Percentiles rank a stretch among this genome's conserved stretches.
These are phyloP conservation scores for Populus hybrid DNA, from an alignment of 441 rosid species.

Conservation along the genomic window DNA sequence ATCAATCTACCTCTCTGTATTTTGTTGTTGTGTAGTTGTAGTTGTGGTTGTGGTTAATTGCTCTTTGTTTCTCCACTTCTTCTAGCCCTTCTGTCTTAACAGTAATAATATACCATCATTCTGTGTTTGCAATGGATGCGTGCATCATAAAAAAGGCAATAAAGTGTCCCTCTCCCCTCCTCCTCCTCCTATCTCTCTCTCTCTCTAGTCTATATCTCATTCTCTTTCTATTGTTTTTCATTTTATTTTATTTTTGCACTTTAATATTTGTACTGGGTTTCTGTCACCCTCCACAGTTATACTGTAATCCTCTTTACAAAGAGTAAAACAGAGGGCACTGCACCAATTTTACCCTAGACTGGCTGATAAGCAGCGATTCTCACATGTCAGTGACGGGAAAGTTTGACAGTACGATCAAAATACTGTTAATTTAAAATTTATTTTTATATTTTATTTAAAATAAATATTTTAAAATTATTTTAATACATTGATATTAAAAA, in stretches of 20 bases:
- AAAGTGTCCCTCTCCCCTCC: conserved; percentile 23
- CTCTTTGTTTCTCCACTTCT: conserved; percentile 7
- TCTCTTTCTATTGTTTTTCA: conserved; percentile 5
- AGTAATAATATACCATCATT: conserved; percentile 27
- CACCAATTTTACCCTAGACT: too few species aligned
- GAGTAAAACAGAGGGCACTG: too few species aligned
- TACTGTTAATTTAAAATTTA: too few species aligned
- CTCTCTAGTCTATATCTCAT: conserved; percentile 20
- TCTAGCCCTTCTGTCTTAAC: conserved; percentile 25
- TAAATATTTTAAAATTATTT: too few species aligned
- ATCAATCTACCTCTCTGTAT: not conserved
- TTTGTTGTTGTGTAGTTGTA: not conserved
- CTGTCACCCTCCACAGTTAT: too few species aligned
- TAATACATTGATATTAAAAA: too few species aligned
- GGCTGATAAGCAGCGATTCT: too few species aligned
- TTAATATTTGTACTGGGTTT: not conserved
- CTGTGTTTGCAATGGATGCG: conserved; percentile 59
- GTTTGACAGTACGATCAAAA: too few species aligned
- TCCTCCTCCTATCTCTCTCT: not conserved
- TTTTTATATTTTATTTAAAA: too few species aligned
- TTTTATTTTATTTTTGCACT: not conserved
- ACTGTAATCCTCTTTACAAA: too few species aligned
- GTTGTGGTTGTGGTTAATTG: not conserved
- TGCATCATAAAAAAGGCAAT: conserved; percentile 52
- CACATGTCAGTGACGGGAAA: too few species aligned